These are phyloP conservation scores for Arxiozyma heterogenica DNA, from an alignment of 1,139 yeast species.

Conservation along the genomic window DNA sequence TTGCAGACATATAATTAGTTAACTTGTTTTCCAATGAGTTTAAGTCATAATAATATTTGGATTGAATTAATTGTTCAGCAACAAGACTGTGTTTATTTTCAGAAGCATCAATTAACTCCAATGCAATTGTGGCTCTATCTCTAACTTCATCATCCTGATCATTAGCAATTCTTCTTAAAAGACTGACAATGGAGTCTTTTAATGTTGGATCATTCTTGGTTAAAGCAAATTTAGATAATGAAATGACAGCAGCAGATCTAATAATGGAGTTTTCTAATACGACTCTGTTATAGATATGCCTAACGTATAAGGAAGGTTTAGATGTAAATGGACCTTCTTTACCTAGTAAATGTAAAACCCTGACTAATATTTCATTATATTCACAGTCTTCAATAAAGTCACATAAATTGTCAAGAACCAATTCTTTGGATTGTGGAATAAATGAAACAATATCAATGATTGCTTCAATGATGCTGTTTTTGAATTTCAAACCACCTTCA, in stretches of 20 bases:
- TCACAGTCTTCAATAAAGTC: conserved; percentile 98
- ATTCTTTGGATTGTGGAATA: conserved; percentile 78
- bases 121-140: conserved; percentile 87
- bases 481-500: conserved; percentile 81
- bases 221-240: conserved; percentile 83
- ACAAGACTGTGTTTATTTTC: conserved; percentile 36
- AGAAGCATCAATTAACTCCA: conserved; percentile 48
- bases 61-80: conserved; percentile 48
- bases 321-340: conserved; percentile 86
- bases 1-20: conserved; percentile 60
- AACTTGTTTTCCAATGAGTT: conserved; percentile 70
- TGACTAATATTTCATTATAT: conserved; percentile 82
- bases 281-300: conserved; percentile 94
- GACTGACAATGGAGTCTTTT: conserved; percentile 59
- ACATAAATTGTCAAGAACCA: conserved; percentile 80
- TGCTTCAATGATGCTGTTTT: conserved; percentile 84
- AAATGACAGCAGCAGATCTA: conserved; percentile 90
- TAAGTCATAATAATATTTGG: conserved; percentile 63
- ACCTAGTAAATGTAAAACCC: conserved; percentile 84
- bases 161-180: conserved; percentile 66
- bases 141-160: conserved; percentile 96
- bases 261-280: conserved; percentile 92
- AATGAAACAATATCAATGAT: conserved; percentile 82
- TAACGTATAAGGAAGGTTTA: conserved; percentile 82
- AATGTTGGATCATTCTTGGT: conserved; percentile 60